A percentile compares a stretch with the other conserved stretches of the same genome.
Conservation (phyloP, 129 eudicot species). For the Escallonia rubra region DNA sequence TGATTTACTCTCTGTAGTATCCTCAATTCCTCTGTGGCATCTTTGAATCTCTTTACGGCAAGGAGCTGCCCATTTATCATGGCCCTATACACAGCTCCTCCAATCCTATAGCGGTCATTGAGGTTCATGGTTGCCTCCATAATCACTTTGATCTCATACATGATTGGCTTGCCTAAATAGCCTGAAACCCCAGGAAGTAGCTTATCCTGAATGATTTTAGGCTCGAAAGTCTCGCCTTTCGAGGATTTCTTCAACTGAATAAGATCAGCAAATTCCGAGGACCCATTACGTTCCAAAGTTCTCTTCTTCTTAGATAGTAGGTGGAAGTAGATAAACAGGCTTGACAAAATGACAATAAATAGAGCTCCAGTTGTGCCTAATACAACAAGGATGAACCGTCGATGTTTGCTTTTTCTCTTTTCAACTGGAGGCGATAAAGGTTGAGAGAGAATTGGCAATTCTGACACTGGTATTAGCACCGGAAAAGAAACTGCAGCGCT, state of each 20-base stretch:
- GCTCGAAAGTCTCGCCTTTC: conserved; percentile 23
- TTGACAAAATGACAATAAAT: conserved; percentile 24
- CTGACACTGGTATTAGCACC: conserved; percentile 50
- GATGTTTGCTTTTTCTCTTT: conserved; percentile 19
- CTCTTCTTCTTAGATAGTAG: conserved; percentile 24
- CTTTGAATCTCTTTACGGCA: conserved; percentile 62
- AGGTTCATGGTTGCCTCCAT: conserved; percentile 69
- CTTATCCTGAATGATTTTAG: conserved; percentile 51
- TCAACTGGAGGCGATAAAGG: conserved; percentile 16
- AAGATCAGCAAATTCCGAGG: conserved; percentile 47
- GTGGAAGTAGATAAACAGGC: conserved; percentile 20
- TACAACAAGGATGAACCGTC: conserved; percentile 11
- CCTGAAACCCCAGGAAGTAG: conserved; percentile 71
- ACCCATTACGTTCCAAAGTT: conserved; percentile 31
- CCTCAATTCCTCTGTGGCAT: conserved; percentile 59
- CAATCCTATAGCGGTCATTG: conserved; percentile 46
- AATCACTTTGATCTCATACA: conserved; percentile 48
- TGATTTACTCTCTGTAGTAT: conserved; percentile 74
- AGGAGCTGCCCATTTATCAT: conserved; percentile 41
- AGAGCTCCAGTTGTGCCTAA: conserved; percentile 29
- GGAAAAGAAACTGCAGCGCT: conserved; percentile 63
- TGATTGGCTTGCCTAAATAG: conserved; percentile 50
- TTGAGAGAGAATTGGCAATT: conserved; percentile 38
- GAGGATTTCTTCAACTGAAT: conserved; percentile 28
- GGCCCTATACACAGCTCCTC: conserved; percentile 68